Evolutionary conservation across 805 yeast genomes (phyloP).

Genomic region (Saccharomycopsis synnaedendra): DNA sequence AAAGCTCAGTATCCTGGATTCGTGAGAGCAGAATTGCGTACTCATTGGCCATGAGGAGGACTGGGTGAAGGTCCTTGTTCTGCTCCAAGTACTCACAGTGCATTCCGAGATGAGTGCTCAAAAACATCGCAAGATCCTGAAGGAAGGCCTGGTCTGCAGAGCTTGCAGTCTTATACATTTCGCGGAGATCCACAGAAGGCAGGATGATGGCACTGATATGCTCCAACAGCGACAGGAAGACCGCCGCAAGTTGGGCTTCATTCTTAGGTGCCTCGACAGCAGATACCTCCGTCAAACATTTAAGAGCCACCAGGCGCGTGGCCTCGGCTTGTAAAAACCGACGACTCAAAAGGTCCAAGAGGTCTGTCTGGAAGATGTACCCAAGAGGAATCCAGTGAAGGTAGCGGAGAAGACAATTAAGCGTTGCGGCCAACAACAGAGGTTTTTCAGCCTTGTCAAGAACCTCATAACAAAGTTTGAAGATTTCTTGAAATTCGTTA

Average conservation of each 20-base stretch:
- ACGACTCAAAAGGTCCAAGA: constrained; percentile 57
- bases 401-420: constrained; percentile 72
- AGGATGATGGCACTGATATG: constrained; percentile 64
- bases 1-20: constrained; percentile 91
- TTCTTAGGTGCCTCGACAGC: constrained; percentile 45
- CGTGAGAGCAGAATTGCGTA: constrained; percentile 77
- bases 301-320: constrained; percentile 74
- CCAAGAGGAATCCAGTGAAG: constrained; percentile 91
- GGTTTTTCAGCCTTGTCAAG: constrained; percentile 83
- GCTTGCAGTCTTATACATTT: constrained; percentile 62
- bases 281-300: constrained; percentile 89
- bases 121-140: constrained; percentile 89
- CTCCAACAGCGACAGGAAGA: constrained; percentile 66
- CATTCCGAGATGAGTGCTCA: constrained; percentile 71
- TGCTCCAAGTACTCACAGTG: constrained; percentile 60
- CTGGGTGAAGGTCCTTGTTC: constrained; percentile 39
- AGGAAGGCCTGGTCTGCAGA: constrained; percentile 85
- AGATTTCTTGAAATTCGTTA: constrained; percentile 86
- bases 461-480: constrained; percentile 86
- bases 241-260: constrained; percentile 38
- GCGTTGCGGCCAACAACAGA: constrained; percentile 72
- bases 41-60: constrained; percentile 62
- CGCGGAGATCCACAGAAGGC: constrained; percentile 54
- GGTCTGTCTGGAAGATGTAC: constrained; percentile 79
- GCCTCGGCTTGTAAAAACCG: constrained; percentile 71